A percentile compares a stretch with the other conserved stretches of the same genome.
Conservation (phyloP, 2,329 filamentous ascomycete genomes). For the Penicillium sp. region DNA sequence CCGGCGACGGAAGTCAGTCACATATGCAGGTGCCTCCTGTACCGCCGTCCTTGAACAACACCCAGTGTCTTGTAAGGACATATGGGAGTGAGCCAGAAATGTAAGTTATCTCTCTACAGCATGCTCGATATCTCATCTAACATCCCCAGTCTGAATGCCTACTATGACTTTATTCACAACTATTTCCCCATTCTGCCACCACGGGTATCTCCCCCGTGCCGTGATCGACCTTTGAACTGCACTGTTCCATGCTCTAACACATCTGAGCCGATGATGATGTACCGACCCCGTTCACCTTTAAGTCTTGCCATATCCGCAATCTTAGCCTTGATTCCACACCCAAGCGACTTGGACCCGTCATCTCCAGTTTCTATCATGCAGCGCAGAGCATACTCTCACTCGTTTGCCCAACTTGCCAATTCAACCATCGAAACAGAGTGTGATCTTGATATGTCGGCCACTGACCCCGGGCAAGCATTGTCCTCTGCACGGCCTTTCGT, state of each 20-base stretch:
- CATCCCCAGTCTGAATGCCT: conserved; percentile 42
- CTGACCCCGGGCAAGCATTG: conserved; percentile 43
- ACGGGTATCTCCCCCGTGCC: conserved; percentile 28
- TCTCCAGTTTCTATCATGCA: conserved; percentile 36
- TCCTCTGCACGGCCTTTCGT: conserved; percentile 32
- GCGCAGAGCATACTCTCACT: conserved; percentile 42
- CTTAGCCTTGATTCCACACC: conserved; percentile 45
- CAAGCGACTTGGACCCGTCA: conserved; percentile 39
- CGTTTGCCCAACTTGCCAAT: conserved; percentile 41
- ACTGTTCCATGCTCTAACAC: conserved; percentile 31
- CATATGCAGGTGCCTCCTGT: conserved; percentile 31
- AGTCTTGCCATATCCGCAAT: conserved; percentile 47
- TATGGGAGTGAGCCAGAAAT: conserved; percentile 45
- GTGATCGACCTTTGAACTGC: conserved; percentile 37
- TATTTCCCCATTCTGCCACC: conserved; percentile 49
- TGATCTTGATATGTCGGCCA: conserved; percentile 42
- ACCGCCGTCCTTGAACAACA: conserved; percentile 27
- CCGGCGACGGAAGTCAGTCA: conserved; percentile 24
- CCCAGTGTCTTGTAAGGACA: conserved; percentile 36
- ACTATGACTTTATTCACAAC: conserved; percentile 48
- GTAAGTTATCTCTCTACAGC: conserved; percentile 26
- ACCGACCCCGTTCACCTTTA: conserved; percentile 43
- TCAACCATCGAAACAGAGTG: conserved; percentile 44
- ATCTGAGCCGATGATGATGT: conserved; percentile 34
- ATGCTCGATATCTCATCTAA: conserved; percentile 16